These are phyloP conservation scores for Pichia sp. DNA, from an alignment of 1,139 yeast species.

Conservation along the genomic window DNA sequence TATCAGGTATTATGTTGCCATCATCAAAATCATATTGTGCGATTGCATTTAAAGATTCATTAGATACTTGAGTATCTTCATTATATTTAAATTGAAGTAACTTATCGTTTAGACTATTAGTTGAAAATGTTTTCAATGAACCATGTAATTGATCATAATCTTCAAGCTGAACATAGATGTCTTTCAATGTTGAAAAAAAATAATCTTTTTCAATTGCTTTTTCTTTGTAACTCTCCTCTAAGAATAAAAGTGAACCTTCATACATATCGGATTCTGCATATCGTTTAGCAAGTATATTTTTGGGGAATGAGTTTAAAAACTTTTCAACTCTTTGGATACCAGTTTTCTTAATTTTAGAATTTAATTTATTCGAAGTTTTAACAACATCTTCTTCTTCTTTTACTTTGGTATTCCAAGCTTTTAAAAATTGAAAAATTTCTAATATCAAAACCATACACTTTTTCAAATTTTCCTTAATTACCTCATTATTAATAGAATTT, in stretches of 20 bases:
- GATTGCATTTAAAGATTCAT: conserved; percentile 73
- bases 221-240: conserved; percentile 67
- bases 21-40: conserved; percentile 30
- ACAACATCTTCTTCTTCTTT: conserved; percentile 30
- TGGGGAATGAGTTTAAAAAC: conserved; percentile 54
- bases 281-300: conserved; percentile 64
- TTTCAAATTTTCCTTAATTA: conserved; percentile 48
- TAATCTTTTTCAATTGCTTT: conserved; percentile 36
- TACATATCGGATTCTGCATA: conserved; percentile 81
- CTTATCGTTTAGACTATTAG: conserved; percentile 63
- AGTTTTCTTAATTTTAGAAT: conserved; percentile 7
- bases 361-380: conserved; percentile 5
- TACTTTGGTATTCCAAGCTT: conserved; percentile 57
- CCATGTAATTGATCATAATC: conserved; percentile 93
- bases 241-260: conserved; percentile 82
- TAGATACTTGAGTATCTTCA: conserved; percentile 83
- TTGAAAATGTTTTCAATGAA: conserved; percentile 65
- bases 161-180: conserved; percentile 78
- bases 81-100: conserved; percentile 76
- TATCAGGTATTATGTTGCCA: conserved; percentile 14
- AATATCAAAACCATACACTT: conserved; percentile 69
- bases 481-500: conserved; percentile 42
- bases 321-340: conserved; percentile 32
- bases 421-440: conserved; percentile 74
- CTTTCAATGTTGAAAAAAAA: conserved; percentile 53